Percentiles rank a stretch among this genome's conserved stretches.
Evolutionary conservation across 768 basidiomycete species (phyloP).

Genomic region (Rhodocollybia butyracea): DNA sequence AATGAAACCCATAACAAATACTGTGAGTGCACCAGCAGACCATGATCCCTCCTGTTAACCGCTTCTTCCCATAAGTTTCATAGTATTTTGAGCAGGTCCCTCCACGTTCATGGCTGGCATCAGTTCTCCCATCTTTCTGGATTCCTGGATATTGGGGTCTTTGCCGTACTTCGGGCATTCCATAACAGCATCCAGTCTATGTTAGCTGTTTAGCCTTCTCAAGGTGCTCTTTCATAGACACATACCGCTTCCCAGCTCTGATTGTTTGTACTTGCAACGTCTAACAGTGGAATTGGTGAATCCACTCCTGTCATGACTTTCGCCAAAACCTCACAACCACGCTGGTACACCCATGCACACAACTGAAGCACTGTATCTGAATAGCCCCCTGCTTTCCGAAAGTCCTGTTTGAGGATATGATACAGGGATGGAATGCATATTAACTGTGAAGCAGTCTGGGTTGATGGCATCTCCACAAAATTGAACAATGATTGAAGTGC

Average conservation of each 20-base stretch:
- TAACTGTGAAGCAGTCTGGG: background rate
- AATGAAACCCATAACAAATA: conserved; percentile 31
- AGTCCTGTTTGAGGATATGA: background rate
- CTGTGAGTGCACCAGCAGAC: conserved; percentile 30
- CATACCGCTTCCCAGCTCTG: background rate
- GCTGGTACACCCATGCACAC: background rate
- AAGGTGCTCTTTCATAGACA: no score
- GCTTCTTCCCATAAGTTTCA: conserved; percentile 12
- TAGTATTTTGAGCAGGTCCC: conserved; percentile 15
- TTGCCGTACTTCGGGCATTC: background rate
- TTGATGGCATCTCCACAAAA: background rate
- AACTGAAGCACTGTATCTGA: background rate
- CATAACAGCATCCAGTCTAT: background rate
- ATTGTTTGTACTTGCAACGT: background rate
- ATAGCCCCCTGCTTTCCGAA: background rate
- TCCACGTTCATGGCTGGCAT: background rate
- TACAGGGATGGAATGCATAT: background rate
- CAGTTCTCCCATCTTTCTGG: background rate
- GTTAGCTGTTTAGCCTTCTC: no score
- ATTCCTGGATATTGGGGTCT: background rate
- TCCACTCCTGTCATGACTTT: background rate
- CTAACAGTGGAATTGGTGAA: background rate
- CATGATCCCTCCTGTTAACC: conserved; percentile 27
- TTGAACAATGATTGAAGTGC: background rate
- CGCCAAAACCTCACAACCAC: background rate